phyloP scores from a whole-genome alignment of 2,329 filamentous ascomycete genomes.

The Diaporthe ampelina region DNA sequence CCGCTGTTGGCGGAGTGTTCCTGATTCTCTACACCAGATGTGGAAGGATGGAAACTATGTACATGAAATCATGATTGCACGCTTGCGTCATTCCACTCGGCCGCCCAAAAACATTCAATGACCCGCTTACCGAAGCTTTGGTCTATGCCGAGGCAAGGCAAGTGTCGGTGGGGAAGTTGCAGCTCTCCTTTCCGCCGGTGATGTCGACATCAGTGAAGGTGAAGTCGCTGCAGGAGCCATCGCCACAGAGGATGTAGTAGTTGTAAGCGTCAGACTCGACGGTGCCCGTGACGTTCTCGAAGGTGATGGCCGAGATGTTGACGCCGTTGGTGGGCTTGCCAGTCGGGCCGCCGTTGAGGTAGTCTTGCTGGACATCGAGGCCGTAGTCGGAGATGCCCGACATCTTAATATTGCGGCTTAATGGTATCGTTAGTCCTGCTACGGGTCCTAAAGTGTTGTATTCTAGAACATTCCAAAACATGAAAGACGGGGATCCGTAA shows the following conservation, averaged over 20 bases:
- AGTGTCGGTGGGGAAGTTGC: constrained; percentile 41
- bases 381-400: constrained; percentile 49
- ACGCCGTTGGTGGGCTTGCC: constrained; percentile 62
- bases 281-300: constrained; percentile 59
- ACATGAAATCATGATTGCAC: constrained; percentile 23
- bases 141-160: constrained; percentile 26
- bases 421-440: no score
- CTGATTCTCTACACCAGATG: neutral
- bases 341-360: constrained; percentile 61
- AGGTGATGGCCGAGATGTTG: constrained; percentile 65
- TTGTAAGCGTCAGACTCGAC: constrained; percentile 56
- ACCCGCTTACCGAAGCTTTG: no score
- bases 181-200: constrained; percentile 60
- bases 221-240: constrained; percentile 65
- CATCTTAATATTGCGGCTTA: constrained; percentile 46
- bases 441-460: no score
- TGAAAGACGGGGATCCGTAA: no score
- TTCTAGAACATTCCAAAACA: no score
- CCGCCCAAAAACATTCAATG: neutral
- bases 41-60: neutral
- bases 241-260: constrained; percentile 68
- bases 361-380: constrained; percentile 59
- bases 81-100: neutral
- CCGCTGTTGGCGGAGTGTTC: neutral
- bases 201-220: constrained; percentile 63